Evolutionary conservation across 2,329 filamentous ascomycete species (phyloP).

Genomic region (Fusarium vanettenii): DNA sequence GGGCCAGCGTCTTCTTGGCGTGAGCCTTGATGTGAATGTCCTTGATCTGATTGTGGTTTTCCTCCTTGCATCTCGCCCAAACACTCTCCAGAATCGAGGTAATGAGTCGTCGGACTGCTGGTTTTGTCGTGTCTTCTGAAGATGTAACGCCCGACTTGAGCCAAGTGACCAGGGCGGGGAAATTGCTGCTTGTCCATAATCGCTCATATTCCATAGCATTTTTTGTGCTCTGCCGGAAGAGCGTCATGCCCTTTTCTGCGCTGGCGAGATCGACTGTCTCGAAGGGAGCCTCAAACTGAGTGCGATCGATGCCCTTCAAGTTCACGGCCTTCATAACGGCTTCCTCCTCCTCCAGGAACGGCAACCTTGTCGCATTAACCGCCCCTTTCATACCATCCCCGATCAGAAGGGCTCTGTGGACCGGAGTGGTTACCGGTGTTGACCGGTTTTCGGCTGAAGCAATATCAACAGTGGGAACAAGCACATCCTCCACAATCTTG

Average conservation of each 20-base stretch:
- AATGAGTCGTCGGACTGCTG: constrained; percentile 74
- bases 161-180: constrained; percentile 75
- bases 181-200: constrained; percentile 78
- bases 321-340: constrained; percentile 69
- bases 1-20: constrained; percentile 42
- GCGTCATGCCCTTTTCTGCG: constrained; percentile 71
- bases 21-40: constrained; percentile 46
- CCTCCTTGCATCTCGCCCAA: constrained; percentile 60
- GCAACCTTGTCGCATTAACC: constrained; percentile 61
- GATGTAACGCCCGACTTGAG: constrained; percentile 62
- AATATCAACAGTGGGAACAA: constrained; percentile 82
- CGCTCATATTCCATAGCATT: constrained; percentile 80
- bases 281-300: constrained; percentile 56
- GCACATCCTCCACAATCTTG: constrained; percentile 70
- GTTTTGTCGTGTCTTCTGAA: constrained; percentile 65
- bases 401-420: constrained; percentile 83
- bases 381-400: constrained; percentile 78
- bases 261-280: constrained; percentile 71
- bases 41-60: constrained; percentile 51
- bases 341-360: constrained; percentile 51
- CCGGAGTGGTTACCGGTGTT: constrained; percentile 79
- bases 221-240: constrained; percentile 75
- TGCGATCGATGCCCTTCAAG: constrained; percentile 57
- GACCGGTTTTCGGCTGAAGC: constrained; percentile 73
- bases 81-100: constrained; percentile 72